These are phyloP conservation scores for Carpinus viminea DNA, from an alignment of 306 rosid species.

Conservation along the genomic window DNA sequence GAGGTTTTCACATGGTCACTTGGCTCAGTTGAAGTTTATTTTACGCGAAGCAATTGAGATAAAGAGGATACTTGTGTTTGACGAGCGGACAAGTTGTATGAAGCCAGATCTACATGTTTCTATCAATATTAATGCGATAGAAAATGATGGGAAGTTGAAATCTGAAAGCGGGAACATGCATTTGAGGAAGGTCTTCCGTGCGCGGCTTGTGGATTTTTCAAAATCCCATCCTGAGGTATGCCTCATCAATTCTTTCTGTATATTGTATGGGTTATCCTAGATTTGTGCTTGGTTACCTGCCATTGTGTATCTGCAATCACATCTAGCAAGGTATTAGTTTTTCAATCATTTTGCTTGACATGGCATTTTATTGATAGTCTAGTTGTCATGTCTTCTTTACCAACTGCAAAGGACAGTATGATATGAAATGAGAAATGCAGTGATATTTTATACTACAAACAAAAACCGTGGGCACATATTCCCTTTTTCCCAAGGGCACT, in stretches of 20 bases:
- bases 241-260: background rate
- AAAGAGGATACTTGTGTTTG: constrained; percentile 46
- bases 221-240: constrained; percentile 69
- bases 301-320: background rate
- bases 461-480: background rate
- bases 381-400: background rate
- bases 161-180: constrained; percentile 34
- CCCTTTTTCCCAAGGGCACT: background rate
- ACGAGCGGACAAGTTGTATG: constrained; percentile 64
- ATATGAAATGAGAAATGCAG: background rate
- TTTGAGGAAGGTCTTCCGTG: constrained; percentile 48
- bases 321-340: background rate
- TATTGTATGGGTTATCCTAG: constrained; percentile 2
- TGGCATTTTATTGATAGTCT: background rate
- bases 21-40: constrained; percentile 76
- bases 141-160: constrained; percentile 27
- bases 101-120: constrained; percentile 70
- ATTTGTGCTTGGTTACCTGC: background rate
- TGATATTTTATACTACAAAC: background rate
- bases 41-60: constrained; percentile 68
- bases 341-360: background rate
- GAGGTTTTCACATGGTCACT: constrained; percentile 71
- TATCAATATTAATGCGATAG: constrained; percentile 39
- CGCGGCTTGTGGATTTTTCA: constrained; percentile 43
- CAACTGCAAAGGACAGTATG: background rate